Conservation (phyloP, 176 grass and related monocot genomes). For the Microstegium vimineum region DNA sequence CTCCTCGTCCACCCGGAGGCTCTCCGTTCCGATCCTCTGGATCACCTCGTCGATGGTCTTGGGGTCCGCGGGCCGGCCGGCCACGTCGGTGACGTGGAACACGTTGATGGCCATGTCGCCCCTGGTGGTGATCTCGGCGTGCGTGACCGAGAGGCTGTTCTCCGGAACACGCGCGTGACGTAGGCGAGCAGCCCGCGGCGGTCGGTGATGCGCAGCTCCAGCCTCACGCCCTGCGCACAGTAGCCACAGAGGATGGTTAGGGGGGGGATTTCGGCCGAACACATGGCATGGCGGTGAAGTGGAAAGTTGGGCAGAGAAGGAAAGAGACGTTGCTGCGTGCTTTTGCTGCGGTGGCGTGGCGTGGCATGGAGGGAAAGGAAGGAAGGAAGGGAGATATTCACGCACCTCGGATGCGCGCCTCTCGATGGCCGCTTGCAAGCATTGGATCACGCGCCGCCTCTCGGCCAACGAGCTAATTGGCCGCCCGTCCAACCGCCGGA, state of each 20-base stretch:
- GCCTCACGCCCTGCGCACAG: conserved; percentile 54
- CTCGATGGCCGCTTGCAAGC: conserved; percentile 77
- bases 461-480: conserved; percentile 76
- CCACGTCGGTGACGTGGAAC: conserved; percentile 74
- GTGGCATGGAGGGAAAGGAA: conserved; percentile 45
- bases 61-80: conserved; percentile 56
- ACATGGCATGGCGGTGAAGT: conserved; percentile 30
- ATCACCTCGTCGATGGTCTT: conserved; percentile 63
- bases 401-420: conserved; percentile 82
- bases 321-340: conserved; percentile 19
- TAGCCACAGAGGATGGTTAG: background rate
- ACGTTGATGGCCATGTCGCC: conserved; percentile 63
- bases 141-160: conserved; percentile 79
- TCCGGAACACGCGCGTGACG: conserved; percentile 86
- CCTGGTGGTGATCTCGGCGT: conserved; percentile 73
- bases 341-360: conserved; percentile 18
- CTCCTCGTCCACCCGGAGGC: conserved; percentile 64
- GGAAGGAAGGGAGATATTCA: conserved; percentile 39
- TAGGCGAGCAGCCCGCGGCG: conserved; percentile 76
- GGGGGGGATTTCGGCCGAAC: conserved; percentile 7
- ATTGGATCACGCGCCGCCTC: conserved; percentile 74
- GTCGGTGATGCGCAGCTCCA: conserved; percentile 70
- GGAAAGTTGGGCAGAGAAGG: conserved; percentile 22
- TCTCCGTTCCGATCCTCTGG: conserved; percentile 60
- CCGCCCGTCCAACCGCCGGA: conserved; percentile 58